phyloP scores from a whole-genome alignment of 1,284 basidiomycete species.

The Fereydounia khargensis region DNA sequence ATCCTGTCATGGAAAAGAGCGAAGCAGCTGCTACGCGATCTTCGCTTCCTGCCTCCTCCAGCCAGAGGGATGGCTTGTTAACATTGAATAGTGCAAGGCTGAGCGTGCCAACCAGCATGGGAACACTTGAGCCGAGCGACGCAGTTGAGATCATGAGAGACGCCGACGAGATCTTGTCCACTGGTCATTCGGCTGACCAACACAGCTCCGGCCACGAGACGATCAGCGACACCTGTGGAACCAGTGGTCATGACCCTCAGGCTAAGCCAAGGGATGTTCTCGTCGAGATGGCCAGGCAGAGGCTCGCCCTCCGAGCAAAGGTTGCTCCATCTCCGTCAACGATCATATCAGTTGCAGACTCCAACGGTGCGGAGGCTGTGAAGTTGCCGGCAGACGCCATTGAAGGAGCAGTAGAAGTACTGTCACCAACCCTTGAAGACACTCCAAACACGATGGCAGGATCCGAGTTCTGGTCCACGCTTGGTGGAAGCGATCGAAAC shows the following conservation, averaged over 20 bases:
- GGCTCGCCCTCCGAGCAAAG: slow-evolving; percentile 1
- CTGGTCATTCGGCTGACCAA: slow-evolving; percentile 20
- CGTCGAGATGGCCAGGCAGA: slow-evolving; percentile 8
- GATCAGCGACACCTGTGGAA: slow-evolving; percentile 18
- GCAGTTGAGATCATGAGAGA: slow-evolving; percentile 18
- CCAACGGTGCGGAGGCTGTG: neutral
- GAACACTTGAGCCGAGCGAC: slow-evolving; percentile 12
- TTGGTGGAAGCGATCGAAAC: slow-evolving; percentile 15
- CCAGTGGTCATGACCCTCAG: slow-evolving; percentile 19
- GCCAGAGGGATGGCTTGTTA: too few species aligned
- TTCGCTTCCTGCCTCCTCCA: too few species aligned
- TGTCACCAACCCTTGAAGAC: slow-evolving; percentile 12
- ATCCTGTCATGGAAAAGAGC: too few species aligned
- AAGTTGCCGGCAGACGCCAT: neutral
- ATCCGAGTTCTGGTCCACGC: slow-evolving; percentile 29
- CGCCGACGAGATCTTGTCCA: slow-evolving; percentile 22
- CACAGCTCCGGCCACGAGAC: slow-evolving; percentile 16
- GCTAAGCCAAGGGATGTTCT: slow-evolving; percentile 6
- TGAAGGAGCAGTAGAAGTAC: neutral
- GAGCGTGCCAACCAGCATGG: slow-evolving; percentile 6
- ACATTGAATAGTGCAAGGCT: slow-evolving; percentile 4
- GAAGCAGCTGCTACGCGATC: too few species aligned
- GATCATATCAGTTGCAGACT: neutral
- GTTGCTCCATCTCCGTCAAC: neutral
- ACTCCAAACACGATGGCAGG: slow-evolving; percentile 25